A percentile compares a stretch with the other conserved stretches of the same genome.
Evolutionary conservation across 768 basidiomycete species (phyloP).

Genomic region (Rhodotorula diobovata): DNA sequence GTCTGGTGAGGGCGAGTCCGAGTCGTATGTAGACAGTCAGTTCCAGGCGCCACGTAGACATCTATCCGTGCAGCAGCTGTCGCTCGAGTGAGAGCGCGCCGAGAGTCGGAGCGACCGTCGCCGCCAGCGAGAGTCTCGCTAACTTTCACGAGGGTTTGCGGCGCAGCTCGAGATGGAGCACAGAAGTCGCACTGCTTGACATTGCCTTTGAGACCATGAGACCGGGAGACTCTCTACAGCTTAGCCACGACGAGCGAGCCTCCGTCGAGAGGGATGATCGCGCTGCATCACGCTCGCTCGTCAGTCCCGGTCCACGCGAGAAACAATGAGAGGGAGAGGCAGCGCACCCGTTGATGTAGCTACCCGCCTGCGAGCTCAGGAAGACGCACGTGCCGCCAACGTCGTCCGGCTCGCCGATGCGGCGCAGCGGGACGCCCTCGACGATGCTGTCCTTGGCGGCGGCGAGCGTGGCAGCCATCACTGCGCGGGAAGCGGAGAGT

Average conservation of each 20-base stretch:
- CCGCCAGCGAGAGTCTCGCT: too few species aligned
- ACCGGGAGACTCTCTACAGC: neutral
- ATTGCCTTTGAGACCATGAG: too few species aligned
- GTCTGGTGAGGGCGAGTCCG: constrained; percentile 2
- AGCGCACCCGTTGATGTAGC: constrained; percentile 59
- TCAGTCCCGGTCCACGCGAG: neutral
- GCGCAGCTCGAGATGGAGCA: too few species aligned
- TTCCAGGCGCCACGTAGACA: too few species aligned
- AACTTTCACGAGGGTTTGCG: too few species aligned
- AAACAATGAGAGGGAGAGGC: neutral
- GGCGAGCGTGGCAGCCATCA: constrained; percentile 58
- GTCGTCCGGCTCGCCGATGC: constrained; percentile 63
- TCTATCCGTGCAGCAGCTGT: too few species aligned
- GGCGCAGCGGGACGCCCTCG: constrained; percentile 52
- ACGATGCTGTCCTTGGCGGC: constrained; percentile 52
- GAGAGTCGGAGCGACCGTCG: too few species aligned
- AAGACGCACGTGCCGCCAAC: constrained; percentile 62
- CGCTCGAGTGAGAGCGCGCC: too few species aligned
- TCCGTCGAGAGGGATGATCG: constrained; percentile 62
- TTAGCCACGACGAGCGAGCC: constrained; percentile 52
- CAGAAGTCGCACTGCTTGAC: too few species aligned
- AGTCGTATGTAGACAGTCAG: too few species aligned
- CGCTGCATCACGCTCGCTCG: constrained; percentile 42
- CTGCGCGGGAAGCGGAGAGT: constrained; percentile 44
- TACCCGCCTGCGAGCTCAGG: constrained; percentile 59